A percentile compares a stretch with the other conserved stretches of the same genome.
Conservation (phyloP, 805 yeast genomes). For the Middelhovenomyces tepae region DNA sequence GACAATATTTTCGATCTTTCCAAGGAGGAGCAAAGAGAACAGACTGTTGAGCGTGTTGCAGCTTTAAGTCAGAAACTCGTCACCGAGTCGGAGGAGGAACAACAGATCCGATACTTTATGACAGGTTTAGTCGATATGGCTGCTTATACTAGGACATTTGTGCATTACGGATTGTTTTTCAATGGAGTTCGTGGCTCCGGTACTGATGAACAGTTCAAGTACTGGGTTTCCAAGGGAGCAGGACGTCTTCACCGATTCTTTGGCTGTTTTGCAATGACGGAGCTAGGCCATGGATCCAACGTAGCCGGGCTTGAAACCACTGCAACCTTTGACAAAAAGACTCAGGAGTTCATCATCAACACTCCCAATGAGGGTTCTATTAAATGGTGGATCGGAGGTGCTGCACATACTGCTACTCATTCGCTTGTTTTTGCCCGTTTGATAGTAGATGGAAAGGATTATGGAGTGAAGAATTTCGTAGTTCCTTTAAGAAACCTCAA, state of each 20-base stretch:
- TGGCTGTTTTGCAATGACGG: slow-evolving; percentile 94
- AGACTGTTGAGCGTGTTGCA: slow-evolving; percentile 27
- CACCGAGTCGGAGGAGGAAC: slow-evolving; percentile 21
- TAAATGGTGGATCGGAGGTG: slow-evolving; percentile 99
- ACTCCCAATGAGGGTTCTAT: slow-evolving; percentile 92
- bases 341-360: slow-evolving; percentile 63
- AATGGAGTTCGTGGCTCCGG: slow-evolving; percentile 82
- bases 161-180: slow-evolving; percentile 78
- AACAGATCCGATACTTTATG: slow-evolving; percentile 19
- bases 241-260: slow-evolving; percentile 33
- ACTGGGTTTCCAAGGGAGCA: slow-evolving; percentile 65
- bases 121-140: slow-evolving; percentile 53
- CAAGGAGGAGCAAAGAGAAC: slow-evolving; percentile 33
- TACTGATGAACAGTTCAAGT: slow-evolving; percentile 70
- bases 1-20: slow-evolving; percentile 40
- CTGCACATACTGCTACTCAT: slow-evolving; percentile 90
- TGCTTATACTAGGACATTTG: slow-evolving; percentile 73
- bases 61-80: slow-evolving; percentile 14
- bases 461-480: slow-evolving; percentile 87
- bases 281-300: slow-evolving; percentile 86
- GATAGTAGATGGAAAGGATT: slow-evolving; percentile 71
- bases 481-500: slow-evolving; percentile 77
- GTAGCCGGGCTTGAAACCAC: slow-evolving; percentile 93
- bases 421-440: slow-evolving; percentile 78
- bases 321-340: slow-evolving; percentile 61